phyloP scores from a whole-genome alignment of 768 basidiomycete genomes.

The Trametes cingulata region DNA sequence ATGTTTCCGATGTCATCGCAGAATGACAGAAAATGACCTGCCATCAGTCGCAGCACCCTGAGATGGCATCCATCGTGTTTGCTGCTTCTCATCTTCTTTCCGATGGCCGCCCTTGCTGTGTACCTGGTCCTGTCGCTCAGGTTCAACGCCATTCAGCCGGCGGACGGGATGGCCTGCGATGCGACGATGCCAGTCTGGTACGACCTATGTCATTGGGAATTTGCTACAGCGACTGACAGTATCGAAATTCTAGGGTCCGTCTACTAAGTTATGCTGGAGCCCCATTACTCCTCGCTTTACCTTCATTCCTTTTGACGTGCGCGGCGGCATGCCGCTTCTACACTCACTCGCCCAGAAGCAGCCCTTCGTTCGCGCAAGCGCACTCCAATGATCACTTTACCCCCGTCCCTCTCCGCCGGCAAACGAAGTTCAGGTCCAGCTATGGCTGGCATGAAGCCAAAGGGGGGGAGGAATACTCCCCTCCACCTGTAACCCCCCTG shows the following conservation, averaged over 20 bases:
- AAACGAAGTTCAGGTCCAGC: constrained; percentile 1
- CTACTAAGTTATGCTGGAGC: constrained; percentile 64
- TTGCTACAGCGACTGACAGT: not conserved
- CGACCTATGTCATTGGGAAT: constrained; percentile 21
- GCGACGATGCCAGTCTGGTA: constrained; percentile 60
- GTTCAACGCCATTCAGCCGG: constrained; percentile 46
- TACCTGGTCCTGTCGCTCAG: constrained; percentile 47
- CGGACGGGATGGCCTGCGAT: constrained; percentile 61
- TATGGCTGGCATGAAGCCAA: constrained; percentile 14
- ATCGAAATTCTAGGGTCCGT: constrained; percentile 49
- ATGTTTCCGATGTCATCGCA: not conserved
- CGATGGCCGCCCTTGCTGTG: constrained; percentile 44
- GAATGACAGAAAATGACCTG: not conserved
- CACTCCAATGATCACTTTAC: constrained; percentile 18
- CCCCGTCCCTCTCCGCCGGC: constrained; percentile 21
- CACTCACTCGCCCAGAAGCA: constrained; percentile 14
- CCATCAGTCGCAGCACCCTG: constrained; percentile 39
- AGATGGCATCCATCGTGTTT: constrained; percentile 49
- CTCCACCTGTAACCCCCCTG: constrained; percentile 4
- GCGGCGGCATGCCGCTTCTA: constrained; percentile 37
- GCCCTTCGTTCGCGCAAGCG: constrained; percentile 7
- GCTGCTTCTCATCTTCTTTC: constrained; percentile 49
- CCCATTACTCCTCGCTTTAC: constrained; percentile 51
- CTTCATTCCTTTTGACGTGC: constrained; percentile 52
- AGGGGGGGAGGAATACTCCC: not conserved